These are phyloP conservation scores for Solanum piurae DNA, from an alignment of 257 asterid species.

Conservation along the genomic window DNA sequence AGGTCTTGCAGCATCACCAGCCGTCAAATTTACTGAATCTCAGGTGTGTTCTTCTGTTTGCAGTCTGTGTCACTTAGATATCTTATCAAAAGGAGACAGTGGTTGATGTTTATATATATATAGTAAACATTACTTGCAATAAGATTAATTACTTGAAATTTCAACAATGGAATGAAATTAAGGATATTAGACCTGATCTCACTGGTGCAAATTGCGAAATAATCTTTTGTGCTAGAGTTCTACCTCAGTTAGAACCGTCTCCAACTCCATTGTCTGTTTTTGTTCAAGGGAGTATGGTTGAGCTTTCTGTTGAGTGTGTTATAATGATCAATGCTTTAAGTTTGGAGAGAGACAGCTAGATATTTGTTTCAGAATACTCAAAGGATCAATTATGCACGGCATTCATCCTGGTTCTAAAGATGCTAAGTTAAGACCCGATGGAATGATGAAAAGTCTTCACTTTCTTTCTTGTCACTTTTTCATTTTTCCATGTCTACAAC, in stretches of 20 bases:
- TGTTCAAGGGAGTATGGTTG: neutral
- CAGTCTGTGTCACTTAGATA: neutral
- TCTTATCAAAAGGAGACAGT: neutral
- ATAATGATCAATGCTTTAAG: neutral
- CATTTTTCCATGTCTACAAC: neutral
- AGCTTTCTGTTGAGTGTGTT: neutral
- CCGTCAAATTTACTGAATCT: slow-evolving; percentile 58
- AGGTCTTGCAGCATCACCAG: slow-evolving; percentile 70
- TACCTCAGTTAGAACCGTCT: neutral
- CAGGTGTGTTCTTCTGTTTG: slow-evolving; percentile 40
- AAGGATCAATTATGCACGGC: neutral
- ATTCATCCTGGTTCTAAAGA: neutral
- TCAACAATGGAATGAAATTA: neutral
- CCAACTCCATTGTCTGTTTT: neutral
- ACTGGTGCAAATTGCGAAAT: neutral
- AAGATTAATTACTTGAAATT: neutral
- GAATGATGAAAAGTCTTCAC: neutral
- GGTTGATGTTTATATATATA: neutral
- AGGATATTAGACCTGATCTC: neutral
- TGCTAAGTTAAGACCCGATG: neutral
- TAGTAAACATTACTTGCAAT: neutral
- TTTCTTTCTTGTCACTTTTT: neutral
- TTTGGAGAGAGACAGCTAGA: neutral
- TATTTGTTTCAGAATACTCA: neutral
- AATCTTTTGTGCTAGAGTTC: neutral